Base-by-base conservation (phyloP, 2,329 filamentous ascomycete genomes). In the Talaromyces sp. region DNA sequence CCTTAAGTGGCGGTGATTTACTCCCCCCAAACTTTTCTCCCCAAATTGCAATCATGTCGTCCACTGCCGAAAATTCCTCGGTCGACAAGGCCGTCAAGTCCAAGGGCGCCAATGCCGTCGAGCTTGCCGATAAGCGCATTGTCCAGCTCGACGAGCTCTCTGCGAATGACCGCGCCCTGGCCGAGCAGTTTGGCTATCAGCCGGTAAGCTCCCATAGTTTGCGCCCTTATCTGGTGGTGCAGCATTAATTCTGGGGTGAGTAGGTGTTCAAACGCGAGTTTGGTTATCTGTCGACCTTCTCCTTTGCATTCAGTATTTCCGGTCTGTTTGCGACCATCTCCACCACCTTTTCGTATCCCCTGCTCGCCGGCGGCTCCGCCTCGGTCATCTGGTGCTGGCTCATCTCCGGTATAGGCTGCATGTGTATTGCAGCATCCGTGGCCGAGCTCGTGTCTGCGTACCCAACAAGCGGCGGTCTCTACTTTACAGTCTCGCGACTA, bases 251-350 rank as follows among this genome's bases (percentile, higher is more conserved):
- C 3, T 32, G 53, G 52, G 51, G 29, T 21, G 57, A 64, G 14
- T 66, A 81, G 70, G 83, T 85, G 58, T 84, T 85, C 73, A 83
- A 83, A 70, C 79, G 83, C 64, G 82, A 85, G 66, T 86, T 86
- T 64, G 79, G 79, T 59, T 83, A 83, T 59, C 73, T 82, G 14
- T 84, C 83, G 63, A 83, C 81, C 63, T 84, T 86, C 70, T 85
- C 82, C 57, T 86, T 85, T 66, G 83, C 83, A 56, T 80, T 85
- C 66, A 80, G 77, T 65, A 83, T 85, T 65, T 80, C 76, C 54
- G 83, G 82, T 50, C 75, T 85, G 21, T 85, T 83, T 66, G 77
- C 81, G 29, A 84, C 81, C 9, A 78, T 82, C 61, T 79, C 81
- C 65, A 84, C 83, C 3, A 85, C 83, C 32, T 82, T 83, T 66